Percentiles rank a stretch among this genome's conserved stretches.
phyloP scores from a whole-genome alignment of 352 stramenopile genomes.

The Pythium folliculosum region DNA sequence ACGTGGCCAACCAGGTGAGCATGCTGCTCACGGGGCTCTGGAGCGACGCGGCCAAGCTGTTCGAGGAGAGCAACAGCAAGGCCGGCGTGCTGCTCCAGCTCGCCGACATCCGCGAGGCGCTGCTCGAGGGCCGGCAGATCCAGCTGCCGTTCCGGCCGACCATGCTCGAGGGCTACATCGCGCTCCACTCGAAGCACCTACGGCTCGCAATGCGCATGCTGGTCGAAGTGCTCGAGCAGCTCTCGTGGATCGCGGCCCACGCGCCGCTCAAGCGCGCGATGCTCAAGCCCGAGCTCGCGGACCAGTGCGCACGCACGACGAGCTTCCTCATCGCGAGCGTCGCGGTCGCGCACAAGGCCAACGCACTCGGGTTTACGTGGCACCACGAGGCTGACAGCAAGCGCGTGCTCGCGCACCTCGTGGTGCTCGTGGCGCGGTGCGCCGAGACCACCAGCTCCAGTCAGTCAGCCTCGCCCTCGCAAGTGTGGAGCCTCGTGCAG shows the following conservation, averaged over 20 bases:
- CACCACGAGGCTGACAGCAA: slow-evolving; percentile 61
- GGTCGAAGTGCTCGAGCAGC: slow-evolving; percentile 61
- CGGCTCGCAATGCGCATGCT: slow-evolving; percentile 62
- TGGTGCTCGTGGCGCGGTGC: slow-evolving; percentile 65
- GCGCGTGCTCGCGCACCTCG: slow-evolving; percentile 55
- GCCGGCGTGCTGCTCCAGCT: slow-evolving; percentile 64
- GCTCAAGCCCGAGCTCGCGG: slow-evolving; percentile 56
- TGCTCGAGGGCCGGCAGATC: slow-evolving; percentile 26
- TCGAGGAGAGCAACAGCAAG: slow-evolving; percentile 68
- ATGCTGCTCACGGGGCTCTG: slow-evolving; percentile 64
- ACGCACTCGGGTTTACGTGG: slow-evolving; percentile 50
- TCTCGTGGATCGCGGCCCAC: slow-evolving; percentile 61
- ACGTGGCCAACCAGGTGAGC: slow-evolving; percentile 41
- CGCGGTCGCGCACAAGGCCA: slow-evolving; percentile 39
- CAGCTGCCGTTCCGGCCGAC: slow-evolving; percentile 32
- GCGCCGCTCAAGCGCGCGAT: slow-evolving; percentile 46
- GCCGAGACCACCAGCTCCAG: not conserved
- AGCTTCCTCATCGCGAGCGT: slow-evolving; percentile 63
- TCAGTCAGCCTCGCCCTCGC: slow-evolving; percentile 41
- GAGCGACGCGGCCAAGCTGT: slow-evolving; percentile 69
- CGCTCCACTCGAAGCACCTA: slow-evolving; percentile 72
- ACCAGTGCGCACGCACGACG: slow-evolving; percentile 62
- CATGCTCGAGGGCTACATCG: slow-evolving; percentile 45
- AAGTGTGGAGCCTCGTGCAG: slow-evolving; percentile 62
- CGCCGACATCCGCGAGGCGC: slow-evolving; percentile 51